These are phyloP conservation scores for Arabidopsis suecica DNA, from an alignment of 345 rosid genomes.

Conservation along the genomic window DNA sequence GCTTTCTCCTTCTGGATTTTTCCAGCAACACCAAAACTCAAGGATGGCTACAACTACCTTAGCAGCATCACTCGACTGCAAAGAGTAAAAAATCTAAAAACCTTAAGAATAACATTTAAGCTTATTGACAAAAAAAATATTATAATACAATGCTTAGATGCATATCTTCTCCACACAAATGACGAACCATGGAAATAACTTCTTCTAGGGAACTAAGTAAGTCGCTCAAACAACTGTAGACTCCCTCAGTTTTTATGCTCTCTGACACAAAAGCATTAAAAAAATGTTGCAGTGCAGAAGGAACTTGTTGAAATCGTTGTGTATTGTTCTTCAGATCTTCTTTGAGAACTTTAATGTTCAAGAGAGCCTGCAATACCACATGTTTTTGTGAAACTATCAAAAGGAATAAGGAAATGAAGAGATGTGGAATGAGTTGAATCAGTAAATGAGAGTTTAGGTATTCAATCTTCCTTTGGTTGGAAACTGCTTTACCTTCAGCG, in stretches of 20 bases:
- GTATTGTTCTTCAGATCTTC: slow-evolving; percentile 5
- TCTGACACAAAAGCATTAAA: slow-evolving; percentile 14
- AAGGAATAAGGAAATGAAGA: background rate
- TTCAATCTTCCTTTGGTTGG: background rate
- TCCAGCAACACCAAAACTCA: slow-evolving; percentile 12
- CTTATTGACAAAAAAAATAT: background rate
- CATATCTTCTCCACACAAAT: slow-evolving; percentile 3
- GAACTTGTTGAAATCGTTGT: background rate
- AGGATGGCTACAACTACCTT: slow-evolving; percentile 26
- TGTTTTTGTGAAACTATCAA: background rate
- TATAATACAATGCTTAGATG: background rate
- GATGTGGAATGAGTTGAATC: background rate
- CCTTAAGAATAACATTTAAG: background rate
- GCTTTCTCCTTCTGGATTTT: background rate
- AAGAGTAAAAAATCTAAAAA: background rate
- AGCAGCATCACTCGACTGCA: slow-evolving; percentile 14
- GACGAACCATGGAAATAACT: slow-evolving; percentile 7
- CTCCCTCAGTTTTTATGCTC: slow-evolving; percentile 5
- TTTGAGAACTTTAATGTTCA: slow-evolving; percentile 15
- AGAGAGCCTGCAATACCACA: slow-evolving; percentile 35
- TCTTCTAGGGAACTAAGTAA: slow-evolving; percentile 26
- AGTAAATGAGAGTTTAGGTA: background rate
- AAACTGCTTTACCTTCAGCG: slow-evolving; percentile 30
- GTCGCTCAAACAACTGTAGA: slow-evolving; percentile 23
- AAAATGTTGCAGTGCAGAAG: background rate